Evolutionary conservation across 208 protist species (phyloP).

Genomic region (Acanthamoeba quina): DNA sequence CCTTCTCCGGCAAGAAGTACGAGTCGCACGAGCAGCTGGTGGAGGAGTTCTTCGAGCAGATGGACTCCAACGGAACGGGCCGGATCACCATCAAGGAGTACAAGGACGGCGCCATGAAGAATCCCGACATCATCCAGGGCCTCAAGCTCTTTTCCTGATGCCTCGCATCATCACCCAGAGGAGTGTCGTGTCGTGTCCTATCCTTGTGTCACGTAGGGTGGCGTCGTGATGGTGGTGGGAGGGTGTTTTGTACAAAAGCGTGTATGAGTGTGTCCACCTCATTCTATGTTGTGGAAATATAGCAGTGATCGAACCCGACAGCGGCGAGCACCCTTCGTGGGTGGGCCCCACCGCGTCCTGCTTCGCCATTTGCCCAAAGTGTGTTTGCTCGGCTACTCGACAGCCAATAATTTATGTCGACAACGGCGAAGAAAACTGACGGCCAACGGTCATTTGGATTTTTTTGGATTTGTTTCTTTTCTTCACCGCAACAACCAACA

Average conservation of each 20-base stretch:
- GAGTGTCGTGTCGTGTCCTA: not conserved
- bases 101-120: slow-evolving; percentile 80
- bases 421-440: not conserved
- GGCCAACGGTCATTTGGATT: slow-evolving; percentile 19
- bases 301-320: not conserved
- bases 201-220: too few species aligned
- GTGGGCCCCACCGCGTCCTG: too few species aligned
- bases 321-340: too few species aligned
- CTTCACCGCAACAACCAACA: not conserved
- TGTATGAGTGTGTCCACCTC: not conserved
- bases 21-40: slow-evolving; percentile 67
- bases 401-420: not conserved
- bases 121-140: slow-evolving; percentile 86
- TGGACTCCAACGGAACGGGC: slow-evolving; percentile 56
- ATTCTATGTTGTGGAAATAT: not conserved
- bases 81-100: slow-evolving; percentile 73
- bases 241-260: not conserved
- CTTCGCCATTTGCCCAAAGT: not conserved
- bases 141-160: slow-evolving; percentile 76
- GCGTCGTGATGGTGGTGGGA: too few species aligned
- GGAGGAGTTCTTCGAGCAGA: slow-evolving; percentile 74
- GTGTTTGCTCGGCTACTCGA: not conserved
- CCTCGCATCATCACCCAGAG: not conserved
- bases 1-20: slow-evolving; percentile 83
- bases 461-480: not conserved